A percentile compares a stretch with the other conserved stretches of the same genome.
These are phyloP conservation scores for Zoysia japonica DNA, from an alignment of 176 grass and related monocot genomes.

Conservation along the genomic window DNA sequence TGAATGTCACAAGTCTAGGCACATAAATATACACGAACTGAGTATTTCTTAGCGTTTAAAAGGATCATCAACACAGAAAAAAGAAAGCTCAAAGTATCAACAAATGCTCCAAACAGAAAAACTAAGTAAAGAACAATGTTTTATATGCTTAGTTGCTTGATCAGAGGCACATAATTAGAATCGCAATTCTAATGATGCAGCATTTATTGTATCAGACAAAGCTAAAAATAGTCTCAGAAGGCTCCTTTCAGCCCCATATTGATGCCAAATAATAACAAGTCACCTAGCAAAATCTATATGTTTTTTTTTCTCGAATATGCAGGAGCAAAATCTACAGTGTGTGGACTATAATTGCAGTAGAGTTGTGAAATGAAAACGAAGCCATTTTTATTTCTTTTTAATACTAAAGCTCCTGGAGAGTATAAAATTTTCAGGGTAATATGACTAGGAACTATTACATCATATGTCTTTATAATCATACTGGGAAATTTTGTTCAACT, in stretches of 20 bases:
- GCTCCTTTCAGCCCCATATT: constrained; percentile 10
- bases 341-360: background rate
- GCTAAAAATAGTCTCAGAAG: background rate
- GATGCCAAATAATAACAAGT: background rate
- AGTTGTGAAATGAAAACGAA: background rate
- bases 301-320: too few species aligned
- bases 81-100: constrained; percentile 12
- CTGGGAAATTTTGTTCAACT: background rate
- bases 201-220: background rate
- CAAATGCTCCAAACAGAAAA: background rate
- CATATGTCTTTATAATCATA: constrained; percentile 10
- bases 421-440: background rate
- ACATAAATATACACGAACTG: constrained; percentile 10
- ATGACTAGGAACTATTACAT: background rate
- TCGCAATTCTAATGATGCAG: background rate
- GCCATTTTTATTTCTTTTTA: constrained; percentile 2
- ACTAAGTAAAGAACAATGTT: background rate
- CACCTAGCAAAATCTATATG: background rate
- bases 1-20: background rate
- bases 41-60: background rate
- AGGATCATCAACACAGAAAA: background rate
- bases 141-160: background rate
- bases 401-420: background rate
- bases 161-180: constrained; percentile 4
- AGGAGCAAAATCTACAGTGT: constrained; percentile 4